phyloP scores from a whole-genome alignment of 2,329 filamentous ascomycete genomes.

The Penicillium sp. region DNA sequence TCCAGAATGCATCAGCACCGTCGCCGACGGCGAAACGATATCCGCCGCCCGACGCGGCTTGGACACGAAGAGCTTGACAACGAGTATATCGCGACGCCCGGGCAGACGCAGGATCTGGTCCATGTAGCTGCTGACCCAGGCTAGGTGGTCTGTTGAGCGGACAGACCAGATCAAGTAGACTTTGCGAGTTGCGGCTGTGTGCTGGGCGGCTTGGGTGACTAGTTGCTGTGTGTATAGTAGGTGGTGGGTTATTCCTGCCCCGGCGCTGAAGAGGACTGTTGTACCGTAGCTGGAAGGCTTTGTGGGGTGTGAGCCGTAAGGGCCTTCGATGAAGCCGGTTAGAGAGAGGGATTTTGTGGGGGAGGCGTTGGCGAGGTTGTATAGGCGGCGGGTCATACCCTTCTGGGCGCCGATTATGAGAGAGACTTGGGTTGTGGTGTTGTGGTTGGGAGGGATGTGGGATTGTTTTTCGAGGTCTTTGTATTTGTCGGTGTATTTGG shows the following conservation, averaged over 20 bases:
- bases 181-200: constrained; percentile 57
- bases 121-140: constrained; percentile 67
- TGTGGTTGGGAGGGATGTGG: constrained; percentile 19
- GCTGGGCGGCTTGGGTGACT: constrained; percentile 51
- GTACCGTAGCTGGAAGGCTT: constrained; percentile 62
- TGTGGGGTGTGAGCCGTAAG: constrained; percentile 60
- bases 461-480: constrained; percentile 37
- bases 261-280: constrained; percentile 64
- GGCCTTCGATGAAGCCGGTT: constrained; percentile 61
- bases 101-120: constrained; percentile 62
- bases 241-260: constrained; percentile 66
- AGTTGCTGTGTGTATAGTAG: constrained; percentile 61
- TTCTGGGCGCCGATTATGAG: constrained; percentile 61
- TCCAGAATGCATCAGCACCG: constrained; percentile 62
- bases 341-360: constrained; percentile 53
- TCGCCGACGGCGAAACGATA: constrained; percentile 56
- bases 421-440: constrained; percentile 45
- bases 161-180: constrained; percentile 65
- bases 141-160: constrained; percentile 58
- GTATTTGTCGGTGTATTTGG: constrained; percentile 12
- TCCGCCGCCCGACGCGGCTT: constrained; percentile 57
- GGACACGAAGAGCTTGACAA: constrained; percentile 63
- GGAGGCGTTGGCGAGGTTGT: constrained; percentile 53
- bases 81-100: constrained; percentile 57
- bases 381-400: constrained; percentile 63